phyloP scores from a whole-genome alignment of 345 rosid species.

The Eucalyptus caleyi region DNA sequence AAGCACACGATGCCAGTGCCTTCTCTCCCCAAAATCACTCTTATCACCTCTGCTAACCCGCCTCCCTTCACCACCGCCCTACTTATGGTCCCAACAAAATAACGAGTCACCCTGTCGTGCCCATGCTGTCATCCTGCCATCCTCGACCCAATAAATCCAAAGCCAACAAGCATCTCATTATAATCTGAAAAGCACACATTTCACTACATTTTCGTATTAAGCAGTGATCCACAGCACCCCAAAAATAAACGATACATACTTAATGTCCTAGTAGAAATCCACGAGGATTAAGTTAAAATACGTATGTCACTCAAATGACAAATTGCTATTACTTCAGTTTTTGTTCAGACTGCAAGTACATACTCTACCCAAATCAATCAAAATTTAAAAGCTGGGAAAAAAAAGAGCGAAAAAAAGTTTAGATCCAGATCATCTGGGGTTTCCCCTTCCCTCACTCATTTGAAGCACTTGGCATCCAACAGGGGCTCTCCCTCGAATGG shows the following conservation, averaged over 20 bases:
- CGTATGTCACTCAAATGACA: not conserved
- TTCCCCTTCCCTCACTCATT: conserved; percentile 16
- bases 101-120: not conserved
- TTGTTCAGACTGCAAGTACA: not conserved
- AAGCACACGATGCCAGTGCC: not conserved
- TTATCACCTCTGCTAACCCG: not conserved
- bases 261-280: not conserved
- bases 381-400: not conserved
- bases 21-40: not conserved
- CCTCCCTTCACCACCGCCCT: not conserved
- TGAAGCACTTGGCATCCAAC: conserved; percentile 98
- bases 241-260: not conserved
- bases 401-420: not conserved
- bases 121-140: not conserved
- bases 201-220: not conserved
- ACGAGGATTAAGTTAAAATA: not conserved
- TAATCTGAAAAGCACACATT: not conserved
- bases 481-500: conserved; percentile 94
- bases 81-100: not conserved
- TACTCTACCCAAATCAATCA: not conserved
- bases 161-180: not conserved
- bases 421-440: not conserved
- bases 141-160: not conserved
- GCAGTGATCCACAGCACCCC: not conserved
- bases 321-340: not conserved